Base-by-base conservation (phyloP, 1,284 basidiomycete species). In the Cryptococcus sp. region DNA sequence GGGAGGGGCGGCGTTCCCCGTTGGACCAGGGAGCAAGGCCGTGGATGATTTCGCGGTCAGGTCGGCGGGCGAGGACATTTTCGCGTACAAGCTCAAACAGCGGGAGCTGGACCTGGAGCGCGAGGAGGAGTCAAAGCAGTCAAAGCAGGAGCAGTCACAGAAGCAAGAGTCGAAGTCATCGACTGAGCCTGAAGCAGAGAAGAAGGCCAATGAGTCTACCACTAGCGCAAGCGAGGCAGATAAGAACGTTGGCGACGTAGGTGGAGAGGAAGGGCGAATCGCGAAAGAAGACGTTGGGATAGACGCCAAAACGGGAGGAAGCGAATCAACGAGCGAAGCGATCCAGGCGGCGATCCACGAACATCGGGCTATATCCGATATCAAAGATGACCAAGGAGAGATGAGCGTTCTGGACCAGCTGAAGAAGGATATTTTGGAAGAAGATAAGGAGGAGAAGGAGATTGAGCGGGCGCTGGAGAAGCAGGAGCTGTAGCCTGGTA, bases 331-430 rank as follows among this genome's bases (percentile, higher is more conserved):
- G 8, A 35, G 30, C 11, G 39, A 51, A 40, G 13, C 40, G 10
- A 40, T 51, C 39, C 19, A 51, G 7, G 50, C 39, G 5, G 40
- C 51, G 15, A 19, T 49, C 49, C 54, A 57, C 16, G 52, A 54
- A 51, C 43, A 51, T 51, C 57, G 56, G 49, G 59, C 39, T 19
- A 52, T 43, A 22, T n/a, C 50, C 11, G 50, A 47, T 47, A 39
- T 40, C 27, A 47, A 41, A 38, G 46, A 54, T 8, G 30, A 40
- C 13, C 7, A 35, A 35, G 30, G 13, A 10, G 45, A 54, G 45
- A 27, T 8, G 35, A 39, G 38, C 7, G 39, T 52, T 5, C 17
- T 52, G 27, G 51, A 20, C 30, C 19, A 41, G 51, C 13, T 53
- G 3, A 38, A 39, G 43, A 41, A 43, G 25, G 51, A 52, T 8